Percentiles rank a stretch among this genome's conserved stretches.
Conservation (phyloP, 768 basidiomycete genomes). For the Leccinum variicolor region DNA sequence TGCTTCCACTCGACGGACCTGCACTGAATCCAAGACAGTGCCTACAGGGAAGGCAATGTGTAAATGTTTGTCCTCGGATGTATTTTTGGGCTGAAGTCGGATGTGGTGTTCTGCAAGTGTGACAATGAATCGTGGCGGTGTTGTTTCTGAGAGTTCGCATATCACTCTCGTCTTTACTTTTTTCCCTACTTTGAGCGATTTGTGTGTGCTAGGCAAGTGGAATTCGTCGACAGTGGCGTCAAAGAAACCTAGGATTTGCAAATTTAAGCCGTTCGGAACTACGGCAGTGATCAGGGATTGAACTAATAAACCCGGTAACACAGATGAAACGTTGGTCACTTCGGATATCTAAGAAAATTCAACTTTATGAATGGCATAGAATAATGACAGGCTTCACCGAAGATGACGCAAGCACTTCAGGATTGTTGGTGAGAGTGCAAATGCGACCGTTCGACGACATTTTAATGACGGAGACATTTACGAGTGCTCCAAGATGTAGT, state of each 20-base stretch:
- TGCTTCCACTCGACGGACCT: slow-evolving; percentile 67
- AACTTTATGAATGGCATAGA: background rate
- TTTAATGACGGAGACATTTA: slow-evolving; percentile 65
- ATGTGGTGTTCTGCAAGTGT: slow-evolving; percentile 73
- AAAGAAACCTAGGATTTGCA: slow-evolving; percentile 90
- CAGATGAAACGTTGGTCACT: slow-evolving; percentile 70
- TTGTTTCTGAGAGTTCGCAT: slow-evolving; percentile 65
- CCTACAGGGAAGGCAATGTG: slow-evolving; percentile 72
- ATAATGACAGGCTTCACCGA: slow-evolving; percentile 42
- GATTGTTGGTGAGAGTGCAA: slow-evolving; percentile 63
- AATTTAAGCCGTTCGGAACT: slow-evolving; percentile 69
- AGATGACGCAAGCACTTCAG: slow-evolving; percentile 44
- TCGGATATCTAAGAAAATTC: slow-evolving; percentile 57
- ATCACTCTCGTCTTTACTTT: slow-evolving; percentile 83
- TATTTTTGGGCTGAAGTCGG: slow-evolving; percentile 42
- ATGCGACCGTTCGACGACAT: slow-evolving; percentile 76
- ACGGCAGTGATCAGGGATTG: slow-evolving; percentile 78
- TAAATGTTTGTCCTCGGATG: slow-evolving; percentile 32
- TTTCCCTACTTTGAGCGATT: slow-evolving; percentile 58
- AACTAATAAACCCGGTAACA: slow-evolving; percentile 85
- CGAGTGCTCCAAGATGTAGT: slow-evolving; percentile 61
- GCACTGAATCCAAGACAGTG: slow-evolving; percentile 63
- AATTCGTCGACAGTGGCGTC: slow-evolving; percentile 84
- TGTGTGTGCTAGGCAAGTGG: slow-evolving; percentile 54
- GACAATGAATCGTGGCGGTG: slow-evolving; percentile 83